Evolutionary conservation across 2,329 filamentous ascomycete species (phyloP), one percentile per base, ranked within the genome.

Genomic region (Phaeoacremonium minimum): DNA sequence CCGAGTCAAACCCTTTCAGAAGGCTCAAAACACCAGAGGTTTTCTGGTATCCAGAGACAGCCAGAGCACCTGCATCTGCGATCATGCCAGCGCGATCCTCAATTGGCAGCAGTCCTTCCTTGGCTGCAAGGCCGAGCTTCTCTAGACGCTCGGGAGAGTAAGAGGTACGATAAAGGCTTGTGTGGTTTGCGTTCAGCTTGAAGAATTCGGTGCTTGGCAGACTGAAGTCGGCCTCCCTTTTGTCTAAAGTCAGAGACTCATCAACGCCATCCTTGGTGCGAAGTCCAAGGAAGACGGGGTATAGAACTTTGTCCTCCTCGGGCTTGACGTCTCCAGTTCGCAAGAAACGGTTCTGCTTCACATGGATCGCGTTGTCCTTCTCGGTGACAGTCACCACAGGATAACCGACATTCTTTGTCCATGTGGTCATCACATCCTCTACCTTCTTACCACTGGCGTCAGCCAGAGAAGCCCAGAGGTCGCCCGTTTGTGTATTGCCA

Each of bases 21-120:
- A 97, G 73, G 36, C 85, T 89, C 30, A 97, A 66, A 35, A 95
- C 75, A 11, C 88, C 89, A 13, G 90, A 95, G 1, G 91, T 95
- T 71, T 87, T 94, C 60, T 95, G 87, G 60, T 95, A 95, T 19
- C 91, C 91, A 32, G 90, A 93, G 22, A 86, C 78, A 36, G 91
- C 87, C 48, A 97, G 73, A 18, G 91, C 88, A 49, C 88, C 89
- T 4, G 91, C 89, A 61, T 97, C 91, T 19, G 87, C 85, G 58
- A 95, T 87, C 85, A 97, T 94, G 54, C 91, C 91, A 32, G 91
- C 87, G 41, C 91, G 81, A 58, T 97, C 91, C 63, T 96, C 88
- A 6, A 95, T 88, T 9, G 80, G 83, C 37, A 97, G 69, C 8
- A 90, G 73, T 5, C 86, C 87, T 32, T 82, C 66, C 63, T 86